These are phyloP conservation scores for Penicillium tannophilum DNA, from an alignment of 495 filamentous ascomycete species.

Conservation along the genomic window DNA sequence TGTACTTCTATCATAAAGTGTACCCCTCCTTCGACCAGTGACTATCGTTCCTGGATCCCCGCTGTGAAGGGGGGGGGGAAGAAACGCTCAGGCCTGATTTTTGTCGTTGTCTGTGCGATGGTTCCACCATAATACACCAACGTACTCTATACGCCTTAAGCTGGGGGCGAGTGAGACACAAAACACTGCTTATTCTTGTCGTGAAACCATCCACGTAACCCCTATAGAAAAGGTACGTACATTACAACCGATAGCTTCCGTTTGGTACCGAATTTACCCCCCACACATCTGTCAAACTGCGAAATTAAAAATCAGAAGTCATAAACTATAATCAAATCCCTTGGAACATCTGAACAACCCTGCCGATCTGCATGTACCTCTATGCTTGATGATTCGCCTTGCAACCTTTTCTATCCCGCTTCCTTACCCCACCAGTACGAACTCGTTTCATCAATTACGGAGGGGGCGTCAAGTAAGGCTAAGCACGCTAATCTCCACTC, in stretches of 20 bases:
- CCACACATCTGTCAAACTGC: neutral
- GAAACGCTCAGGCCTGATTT: conserved; percentile 23
- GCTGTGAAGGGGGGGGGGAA: conserved; percentile 21
- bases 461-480: conserved; percentile 12
- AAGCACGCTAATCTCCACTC: conserved; percentile 15
- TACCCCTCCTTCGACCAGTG: conserved; percentile 28
- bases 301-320: neutral
- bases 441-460: conserved; percentile 17
- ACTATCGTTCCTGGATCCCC: conserved; percentile 36
- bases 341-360: neutral
- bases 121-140: conserved; percentile 11
- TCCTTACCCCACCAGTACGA: conserved; percentile 18
- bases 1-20: neutral
- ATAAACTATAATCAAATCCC: too few relatives aligned
- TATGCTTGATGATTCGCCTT: conserved; percentile 21
- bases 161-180: conserved; percentile 23
- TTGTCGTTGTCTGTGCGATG: conserved; percentile 3
- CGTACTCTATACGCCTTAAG: neutral
- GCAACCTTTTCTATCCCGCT: conserved; percentile 5
- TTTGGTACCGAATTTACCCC: neutral
- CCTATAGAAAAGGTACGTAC: neutral
- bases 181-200: conserved; percentile 13
- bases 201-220: conserved; percentile 10
- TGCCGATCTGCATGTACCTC: conserved; percentile 28
- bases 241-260: neutral